Conservation (phyloP, 2,329 filamentous ascomycete species). For the Cladorrhinum sp. region DNA sequence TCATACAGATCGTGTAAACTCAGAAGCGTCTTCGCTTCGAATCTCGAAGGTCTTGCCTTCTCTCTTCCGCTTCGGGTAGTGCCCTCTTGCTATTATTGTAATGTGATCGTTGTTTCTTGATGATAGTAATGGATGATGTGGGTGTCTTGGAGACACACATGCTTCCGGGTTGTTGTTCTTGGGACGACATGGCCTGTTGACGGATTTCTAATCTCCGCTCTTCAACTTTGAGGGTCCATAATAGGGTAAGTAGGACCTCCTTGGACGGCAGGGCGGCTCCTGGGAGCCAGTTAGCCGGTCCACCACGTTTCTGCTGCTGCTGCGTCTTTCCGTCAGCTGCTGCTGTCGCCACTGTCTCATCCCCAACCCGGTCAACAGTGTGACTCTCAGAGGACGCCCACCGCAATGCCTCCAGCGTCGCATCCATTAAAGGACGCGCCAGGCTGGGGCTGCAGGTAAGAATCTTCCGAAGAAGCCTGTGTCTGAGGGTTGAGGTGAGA, state of each 20-base stretch:
- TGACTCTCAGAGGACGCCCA: constrained; percentile 59
- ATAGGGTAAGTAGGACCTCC: constrained; percentile 47
- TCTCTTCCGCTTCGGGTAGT: constrained; percentile 17
- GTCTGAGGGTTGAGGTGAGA: constrained; percentile 56
- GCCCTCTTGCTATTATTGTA: constrained; percentile 23
- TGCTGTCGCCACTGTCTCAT: constrained; percentile 33
- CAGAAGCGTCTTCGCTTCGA: not conserved
- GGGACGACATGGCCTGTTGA: constrained; percentile 20
- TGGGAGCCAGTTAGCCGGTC: constrained; percentile 32
- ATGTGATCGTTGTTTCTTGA: constrained; percentile 8
- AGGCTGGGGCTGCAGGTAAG: constrained; percentile 70
- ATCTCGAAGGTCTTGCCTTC: constrained; percentile 4
- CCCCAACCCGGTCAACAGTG: constrained; percentile 44
- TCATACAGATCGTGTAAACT: constrained; percentile 7
- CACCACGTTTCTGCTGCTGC: constrained; percentile 23
- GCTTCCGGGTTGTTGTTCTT: constrained; percentile 22
- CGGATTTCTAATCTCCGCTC: constrained; percentile 35
- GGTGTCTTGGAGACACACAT: constrained; percentile 21
- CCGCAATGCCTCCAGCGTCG: constrained; percentile 71
- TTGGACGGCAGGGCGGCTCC: constrained; percentile 43
- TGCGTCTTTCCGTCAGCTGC: constrained; percentile 27
- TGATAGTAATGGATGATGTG: constrained; percentile 13
- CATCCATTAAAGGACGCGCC: constrained; percentile 71
- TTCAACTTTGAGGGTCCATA: constrained; percentile 46
- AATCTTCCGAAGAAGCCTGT: constrained; percentile 61